Base-by-base conservation (phyloP, 2,329 filamentous ascomycete species). In the Phaeosphaeriaceae sp. region DNA sequence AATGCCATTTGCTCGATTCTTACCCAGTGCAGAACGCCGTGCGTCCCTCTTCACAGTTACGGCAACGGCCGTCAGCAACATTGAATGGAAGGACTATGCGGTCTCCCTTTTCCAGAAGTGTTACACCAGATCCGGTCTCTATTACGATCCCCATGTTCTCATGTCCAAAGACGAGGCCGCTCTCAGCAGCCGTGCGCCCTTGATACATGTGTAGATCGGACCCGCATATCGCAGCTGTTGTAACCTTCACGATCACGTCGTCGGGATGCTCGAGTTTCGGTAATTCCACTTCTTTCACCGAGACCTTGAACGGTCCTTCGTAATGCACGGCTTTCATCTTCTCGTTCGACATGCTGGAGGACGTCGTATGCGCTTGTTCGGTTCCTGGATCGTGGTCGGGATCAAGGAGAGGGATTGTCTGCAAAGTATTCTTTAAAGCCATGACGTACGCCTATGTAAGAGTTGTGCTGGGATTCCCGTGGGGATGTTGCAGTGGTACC, bases 21-120 rank as follows among this genome's bases (percentile, higher is more conserved):
- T 51, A 74, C 56, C 87, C 87, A 0, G 87, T 89, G 69, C 87
- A 89, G 65, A 89, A 89, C 0, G 86, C 87, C 1, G 87, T 89
- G 57, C 82, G 83, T 2, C 87, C 86, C 62, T 89, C 85, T 66
- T 89, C 87, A 57, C 87, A 89, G 64, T 88, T 88, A 19, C 82
- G 81, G 71, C 87, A 89, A 13, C 25, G 80, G 20, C 65, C 65
- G n/a, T 65, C 65, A 0, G 62, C 64, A 25, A 88, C 86, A 54
- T 89, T 89, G 78, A 89, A 89, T 0, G 87, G 87, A 72, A 89
- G 82, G 2, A 89, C 86, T 3, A 89, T 84, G 1, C 87, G 82
- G 60, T 89, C 87, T 2, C 87, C 86, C 62, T 87, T 85, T 65
- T 88, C 84, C 17, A 89, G 71, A 0, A 88, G 76, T 0, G 85